phyloP scores from a whole-genome alignment of 805 yeast species.

The Suhomyces tanzawaensis region DNA sequence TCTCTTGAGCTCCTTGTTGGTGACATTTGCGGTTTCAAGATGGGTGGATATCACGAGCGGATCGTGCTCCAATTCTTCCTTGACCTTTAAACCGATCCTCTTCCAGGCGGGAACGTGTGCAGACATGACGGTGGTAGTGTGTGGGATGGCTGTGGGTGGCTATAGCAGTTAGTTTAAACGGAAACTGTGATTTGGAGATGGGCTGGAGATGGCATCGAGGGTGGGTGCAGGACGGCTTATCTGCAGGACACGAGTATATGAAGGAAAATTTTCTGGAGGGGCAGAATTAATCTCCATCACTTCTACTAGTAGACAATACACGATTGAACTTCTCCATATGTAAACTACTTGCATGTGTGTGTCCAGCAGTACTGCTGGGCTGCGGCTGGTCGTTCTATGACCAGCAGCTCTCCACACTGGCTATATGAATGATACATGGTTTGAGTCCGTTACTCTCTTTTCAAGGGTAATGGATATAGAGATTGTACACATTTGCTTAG shows the following conservation, averaged over 20 bases:
- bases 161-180: constrained; percentile 1
- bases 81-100: constrained; percentile 64
- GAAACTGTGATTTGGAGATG: no score
- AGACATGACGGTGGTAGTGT: constrained; percentile 1
- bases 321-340: no score
- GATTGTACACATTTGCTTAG: constrained; percentile 37
- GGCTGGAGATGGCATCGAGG: not conserved
- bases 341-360: no score
- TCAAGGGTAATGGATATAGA: constrained; percentile 43
- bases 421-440: constrained; percentile 42
- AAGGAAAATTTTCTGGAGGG: no score
- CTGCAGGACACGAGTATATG: no score
- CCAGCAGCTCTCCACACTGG: constrained; percentile 21
- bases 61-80: constrained; percentile 44
- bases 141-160: not conserved
- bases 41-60: constrained; percentile 45
- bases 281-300: no score
- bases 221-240: not conserved
- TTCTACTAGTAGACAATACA: no score
- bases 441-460: constrained; percentile 40
- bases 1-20: constrained; percentile 44
- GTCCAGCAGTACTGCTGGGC: no score
- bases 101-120: constrained; percentile 76
- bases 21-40: constrained; percentile 41
- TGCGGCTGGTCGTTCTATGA: constrained; percentile 3